Conservation (phyloP, 495 filamentous ascomycete genomes). For the Ramalina intermedia region DNA sequence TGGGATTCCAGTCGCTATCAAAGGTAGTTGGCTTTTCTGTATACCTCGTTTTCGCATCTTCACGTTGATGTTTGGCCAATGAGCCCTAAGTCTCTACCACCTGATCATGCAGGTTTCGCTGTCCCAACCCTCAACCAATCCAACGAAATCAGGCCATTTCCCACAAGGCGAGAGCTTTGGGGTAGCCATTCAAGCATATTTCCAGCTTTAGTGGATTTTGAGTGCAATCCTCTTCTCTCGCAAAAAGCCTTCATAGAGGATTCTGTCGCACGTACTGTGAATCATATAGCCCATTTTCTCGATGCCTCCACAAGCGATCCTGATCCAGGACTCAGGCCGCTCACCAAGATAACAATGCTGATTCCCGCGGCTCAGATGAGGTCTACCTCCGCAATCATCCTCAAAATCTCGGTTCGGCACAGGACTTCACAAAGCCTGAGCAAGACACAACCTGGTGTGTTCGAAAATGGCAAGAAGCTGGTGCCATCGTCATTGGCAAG, state of each 20-base stretch:
- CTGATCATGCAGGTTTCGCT: neutral
- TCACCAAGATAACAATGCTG: too few species aligned
- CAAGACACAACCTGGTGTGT: slow-evolving; percentile 60
- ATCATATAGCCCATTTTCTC: too few species aligned
- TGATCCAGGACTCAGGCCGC: too few species aligned
- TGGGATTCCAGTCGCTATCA: slow-evolving; percentile 75
- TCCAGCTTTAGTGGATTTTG: too few species aligned
- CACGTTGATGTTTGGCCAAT: neutral
- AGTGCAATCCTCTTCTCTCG: too few species aligned
- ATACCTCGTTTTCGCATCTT: neutral
- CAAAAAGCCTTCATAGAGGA: too few species aligned
- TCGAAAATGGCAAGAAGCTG: slow-evolving; percentile 57
- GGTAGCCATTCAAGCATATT: too few species aligned
- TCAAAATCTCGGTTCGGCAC: slow-evolving; percentile 44
- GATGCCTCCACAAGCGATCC: too few species aligned
- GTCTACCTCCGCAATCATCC: slow-evolving; percentile 60
- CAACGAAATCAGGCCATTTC: too few species aligned
- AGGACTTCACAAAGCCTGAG: slow-evolving; percentile 36
- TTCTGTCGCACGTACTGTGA: too few species aligned
- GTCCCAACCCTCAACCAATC: neutral
- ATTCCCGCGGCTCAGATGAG: slow-evolving; percentile 39
- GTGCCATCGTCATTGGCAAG: slow-evolving; percentile 74
- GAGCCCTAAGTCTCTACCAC: neutral
- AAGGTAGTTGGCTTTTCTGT: slow-evolving; percentile 12
- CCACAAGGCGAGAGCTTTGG: too few species aligned